Conservation (phyloP, 169 alveolate genomes). For the Neospora caninum region DNA sequence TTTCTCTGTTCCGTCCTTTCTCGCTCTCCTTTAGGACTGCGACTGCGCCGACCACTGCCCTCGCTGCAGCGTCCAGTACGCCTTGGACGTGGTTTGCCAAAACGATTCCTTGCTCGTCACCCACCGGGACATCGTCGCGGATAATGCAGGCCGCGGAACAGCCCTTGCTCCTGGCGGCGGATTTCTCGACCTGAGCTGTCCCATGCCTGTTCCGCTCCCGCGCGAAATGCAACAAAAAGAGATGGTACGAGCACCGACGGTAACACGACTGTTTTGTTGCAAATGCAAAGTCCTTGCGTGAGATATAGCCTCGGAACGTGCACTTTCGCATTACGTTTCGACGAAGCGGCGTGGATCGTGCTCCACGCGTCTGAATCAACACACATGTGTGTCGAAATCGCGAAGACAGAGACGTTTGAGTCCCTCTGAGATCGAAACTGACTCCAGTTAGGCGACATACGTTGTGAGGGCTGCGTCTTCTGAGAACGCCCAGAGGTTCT, state of each 20-base stretch:
- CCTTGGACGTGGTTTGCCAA: constrained; percentile 79
- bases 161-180: neutral
- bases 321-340: no score
- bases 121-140: constrained; percentile 65
- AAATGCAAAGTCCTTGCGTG: no score
- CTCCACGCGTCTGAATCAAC: no score
- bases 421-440: no score
- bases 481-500: no score
- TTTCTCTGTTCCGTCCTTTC: neutral
- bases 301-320: no score
- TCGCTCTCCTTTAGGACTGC: constrained; percentile 76
- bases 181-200: constrained; percentile 56
- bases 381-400: no score
- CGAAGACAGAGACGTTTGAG: no score
- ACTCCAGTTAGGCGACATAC: no score
- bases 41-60: constrained; percentile 84
- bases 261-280: no score
- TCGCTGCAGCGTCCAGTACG: constrained; percentile 84
- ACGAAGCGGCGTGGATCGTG: no score
- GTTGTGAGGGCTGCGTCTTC: no score
- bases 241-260: neutral
- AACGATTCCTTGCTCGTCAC: constrained; percentile 82
- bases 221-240: constrained; percentile 34
- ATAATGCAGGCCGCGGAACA: constrained; percentile 29
- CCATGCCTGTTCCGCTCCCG: constrained; percentile 73